phyloP scores from a whole-genome alignment of 1,284 basidiomycete species.

The Boletus mariae region DNA sequence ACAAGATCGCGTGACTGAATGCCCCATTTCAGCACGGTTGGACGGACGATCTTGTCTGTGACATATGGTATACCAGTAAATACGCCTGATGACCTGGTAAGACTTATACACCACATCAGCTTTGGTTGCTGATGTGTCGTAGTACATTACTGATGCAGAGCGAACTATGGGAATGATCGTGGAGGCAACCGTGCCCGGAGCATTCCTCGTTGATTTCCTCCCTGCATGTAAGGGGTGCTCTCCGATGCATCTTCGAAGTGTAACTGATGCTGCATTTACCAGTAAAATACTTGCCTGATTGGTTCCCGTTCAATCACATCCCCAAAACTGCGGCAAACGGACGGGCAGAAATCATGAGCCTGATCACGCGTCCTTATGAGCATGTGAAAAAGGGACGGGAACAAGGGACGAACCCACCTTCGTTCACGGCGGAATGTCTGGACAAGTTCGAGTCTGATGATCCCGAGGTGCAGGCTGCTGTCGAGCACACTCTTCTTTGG shows the following conservation, averaged over 20 bases:
- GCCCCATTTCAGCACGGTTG: conserved; percentile 17
- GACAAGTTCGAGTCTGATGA: conserved; percentile 13
- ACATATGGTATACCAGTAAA: conserved; percentile 27
- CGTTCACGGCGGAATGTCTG: conserved; percentile 20
- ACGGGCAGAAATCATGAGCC: conserved; percentile 10
- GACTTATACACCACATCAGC: too few relatives aligned
- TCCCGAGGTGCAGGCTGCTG: neutral
- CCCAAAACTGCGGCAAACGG: conserved; percentile 14
- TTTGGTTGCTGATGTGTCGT: neutral
- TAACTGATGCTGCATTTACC: neutral
- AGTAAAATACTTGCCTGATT: conserved; percentile 31
- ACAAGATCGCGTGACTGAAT: neutral
- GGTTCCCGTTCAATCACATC: conserved; percentile 22
- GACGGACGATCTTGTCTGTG: conserved; percentile 23
- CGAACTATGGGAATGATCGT: conserved; percentile 21
- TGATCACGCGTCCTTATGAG: conserved; percentile 18
- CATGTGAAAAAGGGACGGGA: conserved; percentile 16
- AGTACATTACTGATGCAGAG: conserved; percentile 28
- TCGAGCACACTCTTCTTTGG: conserved; percentile 19
- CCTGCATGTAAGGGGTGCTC: conserved; percentile 16
- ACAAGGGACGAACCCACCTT: conserved; percentile 12
- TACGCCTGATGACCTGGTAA: conserved; percentile 18
- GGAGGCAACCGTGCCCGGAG: conserved; percentile 22
- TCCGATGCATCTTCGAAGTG: neutral
- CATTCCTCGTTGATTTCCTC: conserved; percentile 25